Percentiles rank a stretch among this genome's conserved stretches.
These are phyloP conservation scores for Claviceps monticola DNA, from an alignment of 2,329 filamentous ascomycete species.

Conservation along the genomic window DNA sequence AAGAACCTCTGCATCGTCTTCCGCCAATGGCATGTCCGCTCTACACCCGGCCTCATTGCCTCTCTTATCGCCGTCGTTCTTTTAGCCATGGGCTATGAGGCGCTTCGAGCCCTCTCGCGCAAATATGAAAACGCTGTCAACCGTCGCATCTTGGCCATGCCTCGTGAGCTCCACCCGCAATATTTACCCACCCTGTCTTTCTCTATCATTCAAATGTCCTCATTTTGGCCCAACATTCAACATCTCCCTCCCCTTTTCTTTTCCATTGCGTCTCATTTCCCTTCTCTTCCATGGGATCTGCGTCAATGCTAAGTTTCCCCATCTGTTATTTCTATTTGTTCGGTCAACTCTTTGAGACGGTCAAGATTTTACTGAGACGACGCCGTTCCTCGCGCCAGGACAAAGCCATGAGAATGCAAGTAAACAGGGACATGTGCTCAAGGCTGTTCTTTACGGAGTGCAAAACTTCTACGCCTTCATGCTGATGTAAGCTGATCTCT, in stretches of 20 bases:
- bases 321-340: not conserved
- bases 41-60: slow-evolving; percentile 58
- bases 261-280: not conserved
- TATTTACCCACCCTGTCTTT: not conserved
- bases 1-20: slow-evolving; percentile 94
- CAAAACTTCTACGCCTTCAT: slow-evolving; percentile 99
- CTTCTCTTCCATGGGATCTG: slow-evolving; percentile 7
- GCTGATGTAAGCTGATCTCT: slow-evolving; percentile 64
- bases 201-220: not conserved
- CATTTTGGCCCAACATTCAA: too few relatives aligned
- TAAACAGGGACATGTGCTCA: slow-evolving; percentile 60
- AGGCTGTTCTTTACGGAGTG: slow-evolving; percentile 72
- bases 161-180: slow-evolving; percentile 32
- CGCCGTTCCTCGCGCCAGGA: slow-evolving; percentile 57
- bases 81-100: slow-evolving; percentile 87
- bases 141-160: slow-evolving; percentile 31
- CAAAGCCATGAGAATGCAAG: slow-evolving; percentile 48
- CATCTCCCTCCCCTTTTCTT: not conserved
- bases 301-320: slow-evolving; percentile 18
- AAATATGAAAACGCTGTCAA: slow-evolving; percentile 55
- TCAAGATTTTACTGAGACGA: slow-evolving; percentile 45
- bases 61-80: slow-evolving; percentile 73
- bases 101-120: slow-evolving; percentile 61
- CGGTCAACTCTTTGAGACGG: slow-evolving; percentile 9
- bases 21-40: slow-evolving; percentile 73